A percentile compares a stretch with the other conserved stretches of the same genome.
Conservation (phyloP, 75 land plant genomes). For the Cryptomeria japonica region DNA sequence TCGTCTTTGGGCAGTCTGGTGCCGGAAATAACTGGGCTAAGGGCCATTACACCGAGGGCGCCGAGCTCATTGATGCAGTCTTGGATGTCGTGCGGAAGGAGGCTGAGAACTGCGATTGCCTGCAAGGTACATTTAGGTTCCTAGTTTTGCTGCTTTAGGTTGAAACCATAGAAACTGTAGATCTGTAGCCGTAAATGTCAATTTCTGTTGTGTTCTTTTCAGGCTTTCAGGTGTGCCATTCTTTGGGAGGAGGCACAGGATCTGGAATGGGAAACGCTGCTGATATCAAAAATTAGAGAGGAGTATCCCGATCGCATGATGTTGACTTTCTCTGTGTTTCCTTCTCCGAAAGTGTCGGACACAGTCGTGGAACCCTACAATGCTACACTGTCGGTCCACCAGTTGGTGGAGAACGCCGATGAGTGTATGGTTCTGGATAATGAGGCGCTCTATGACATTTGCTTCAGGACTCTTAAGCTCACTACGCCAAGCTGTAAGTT, state of each 20-base stretch:
- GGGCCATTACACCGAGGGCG: slow-evolving; percentile 32
- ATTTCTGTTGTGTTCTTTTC: slow-evolving; percentile 47
- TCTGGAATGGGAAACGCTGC: too few relatives aligned
- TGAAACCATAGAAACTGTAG: background rate
- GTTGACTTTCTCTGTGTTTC: too few relatives aligned
- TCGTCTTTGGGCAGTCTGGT: too few relatives aligned
- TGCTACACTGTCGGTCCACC: slow-evolving; percentile 39
- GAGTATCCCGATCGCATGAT: too few relatives aligned
- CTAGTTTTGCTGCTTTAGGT: background rate
- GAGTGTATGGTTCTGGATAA: slow-evolving; percentile 58
- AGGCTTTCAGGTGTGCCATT: slow-evolving; percentile 51
- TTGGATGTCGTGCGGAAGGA: slow-evolving; percentile 21
- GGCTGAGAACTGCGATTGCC: slow-evolving; percentile 30
- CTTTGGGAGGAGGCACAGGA: too few relatives aligned
- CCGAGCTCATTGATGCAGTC: slow-evolving; percentile 30
- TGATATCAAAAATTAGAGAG: too few relatives aligned
- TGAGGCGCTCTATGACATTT: slow-evolving; percentile 21
- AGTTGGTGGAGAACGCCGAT: slow-evolving; percentile 47
- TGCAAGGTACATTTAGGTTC: slow-evolving; percentile 19
- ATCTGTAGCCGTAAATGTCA: slow-evolving; percentile 28
- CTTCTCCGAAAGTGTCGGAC: too few relatives aligned
- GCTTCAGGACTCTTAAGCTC: slow-evolving; percentile 40
- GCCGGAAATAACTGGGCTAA: too few relatives aligned
- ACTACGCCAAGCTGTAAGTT: slow-evolving; percentile 41
- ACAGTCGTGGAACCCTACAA: too few relatives aligned